Evolutionary conservation across 441 rosid genomes (phyloP).

Genomic region (Monsonia emarginata): DNA sequence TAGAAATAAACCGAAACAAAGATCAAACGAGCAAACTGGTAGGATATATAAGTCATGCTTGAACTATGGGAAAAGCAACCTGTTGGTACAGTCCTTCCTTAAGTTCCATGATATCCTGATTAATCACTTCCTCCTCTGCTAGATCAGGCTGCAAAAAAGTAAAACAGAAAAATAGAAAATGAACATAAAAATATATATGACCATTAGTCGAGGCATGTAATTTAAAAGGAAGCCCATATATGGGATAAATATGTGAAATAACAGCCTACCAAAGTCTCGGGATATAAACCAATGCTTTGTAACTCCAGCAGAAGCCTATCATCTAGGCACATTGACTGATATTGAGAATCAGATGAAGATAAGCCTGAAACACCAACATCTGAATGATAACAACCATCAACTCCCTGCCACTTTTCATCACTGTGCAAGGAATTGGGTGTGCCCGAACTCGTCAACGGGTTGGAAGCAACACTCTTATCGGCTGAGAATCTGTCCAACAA

Average conservation of each 20-base stretch:
- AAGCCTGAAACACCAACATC: slow-evolving; percentile 36
- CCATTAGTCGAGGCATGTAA: neutral
- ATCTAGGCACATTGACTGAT: slow-evolving; percentile 61
- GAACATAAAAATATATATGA: no score
- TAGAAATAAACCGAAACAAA: neutral
- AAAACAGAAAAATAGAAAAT: neutral
- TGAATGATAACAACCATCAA: slow-evolving; percentile 45
- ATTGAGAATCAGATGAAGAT: slow-evolving; percentile 43
- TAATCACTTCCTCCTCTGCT: slow-evolving; percentile 56
- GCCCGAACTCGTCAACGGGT: slow-evolving; percentile 34
- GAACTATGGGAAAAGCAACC: slow-evolving; percentile 31
- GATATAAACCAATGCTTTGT: slow-evolving; percentile 74
- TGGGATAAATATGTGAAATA: slow-evolving; percentile 6
- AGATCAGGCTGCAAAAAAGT: slow-evolving; percentile 67
- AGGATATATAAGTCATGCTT: neutral
- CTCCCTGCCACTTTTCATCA: slow-evolving; percentile 35
- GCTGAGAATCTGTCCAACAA: slow-evolving; percentile 46
- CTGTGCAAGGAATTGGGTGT: slow-evolving; percentile 21
- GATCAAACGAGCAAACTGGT: neutral
- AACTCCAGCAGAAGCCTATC: slow-evolving; percentile 69
- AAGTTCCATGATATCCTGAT: slow-evolving; percentile 52
- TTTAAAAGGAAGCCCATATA: neutral
- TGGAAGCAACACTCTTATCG: slow-evolving; percentile 50
- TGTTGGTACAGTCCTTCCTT: slow-evolving; percentile 53
- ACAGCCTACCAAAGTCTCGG: slow-evolving; percentile 64